These are phyloP conservation scores for Macadamia integrifolia DNA, from an alignment of 164 flowering plant genomes.

Conservation along the genomic window DNA sequence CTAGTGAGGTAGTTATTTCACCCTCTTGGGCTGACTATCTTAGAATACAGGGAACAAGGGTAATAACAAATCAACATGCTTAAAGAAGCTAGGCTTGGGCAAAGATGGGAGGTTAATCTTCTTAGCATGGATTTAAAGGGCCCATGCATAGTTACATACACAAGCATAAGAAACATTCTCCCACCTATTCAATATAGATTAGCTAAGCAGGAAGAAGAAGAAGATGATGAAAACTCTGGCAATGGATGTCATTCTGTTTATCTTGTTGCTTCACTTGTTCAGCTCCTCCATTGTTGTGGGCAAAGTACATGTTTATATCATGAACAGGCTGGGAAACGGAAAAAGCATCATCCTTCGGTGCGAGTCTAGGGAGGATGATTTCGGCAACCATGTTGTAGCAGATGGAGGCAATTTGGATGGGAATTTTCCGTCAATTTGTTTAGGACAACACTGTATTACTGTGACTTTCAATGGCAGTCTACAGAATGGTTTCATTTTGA, in stretches of 20 bases:
- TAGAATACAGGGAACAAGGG: too few species aligned
- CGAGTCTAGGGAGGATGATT: slow-evolving; percentile 19
- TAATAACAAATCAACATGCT: too few species aligned
- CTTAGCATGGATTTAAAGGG: not conserved
- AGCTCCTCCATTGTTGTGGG: not conserved
- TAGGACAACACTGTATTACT: slow-evolving; percentile 20
- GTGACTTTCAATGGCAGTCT: slow-evolving; percentile 17
- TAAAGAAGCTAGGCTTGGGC: not conserved
- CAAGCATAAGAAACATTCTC: not conserved
- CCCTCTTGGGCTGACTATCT: too few species aligned
- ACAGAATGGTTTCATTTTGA: slow-evolving; percentile 17
- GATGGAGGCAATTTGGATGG: slow-evolving; percentile 13
- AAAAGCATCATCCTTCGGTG: slow-evolving; percentile 19
- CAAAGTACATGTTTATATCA: slow-evolving; percentile 5
- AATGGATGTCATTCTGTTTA: not conserved
- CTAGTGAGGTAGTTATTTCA: too few species aligned
- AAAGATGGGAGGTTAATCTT: not conserved
- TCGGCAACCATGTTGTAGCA: slow-evolving; percentile 7
- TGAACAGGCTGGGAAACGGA: slow-evolving; percentile 15
- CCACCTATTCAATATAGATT: too few species aligned
- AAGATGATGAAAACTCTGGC: slow-evolving; percentile 2
- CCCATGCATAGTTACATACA: not conserved
- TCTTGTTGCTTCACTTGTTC: not conserved
- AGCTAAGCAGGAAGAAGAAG: not conserved
- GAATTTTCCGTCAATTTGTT: slow-evolving; percentile 12